Conservation (phyloP, 495 filamentous ascomycete species). For the Mycothermus thermophilus region DNA sequence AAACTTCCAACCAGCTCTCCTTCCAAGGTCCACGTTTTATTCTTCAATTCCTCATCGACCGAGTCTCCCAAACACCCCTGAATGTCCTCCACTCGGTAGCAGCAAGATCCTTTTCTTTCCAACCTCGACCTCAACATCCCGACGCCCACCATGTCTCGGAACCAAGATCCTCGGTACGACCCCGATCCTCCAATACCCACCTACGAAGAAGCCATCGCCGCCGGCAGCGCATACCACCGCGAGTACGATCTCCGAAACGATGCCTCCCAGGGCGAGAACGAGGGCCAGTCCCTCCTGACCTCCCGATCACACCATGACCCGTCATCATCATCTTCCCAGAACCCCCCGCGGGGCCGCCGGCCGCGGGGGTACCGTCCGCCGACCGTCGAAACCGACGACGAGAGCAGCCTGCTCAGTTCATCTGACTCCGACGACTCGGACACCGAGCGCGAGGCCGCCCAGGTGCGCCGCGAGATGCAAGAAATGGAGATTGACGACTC, state of each 20-base stretch:
- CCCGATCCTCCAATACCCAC: conserved; percentile 69
- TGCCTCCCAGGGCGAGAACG: conserved; percentile 19
- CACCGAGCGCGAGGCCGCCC: conserved; percentile 32
- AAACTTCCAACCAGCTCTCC: no score
- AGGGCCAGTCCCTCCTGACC: conserved; percentile 48
- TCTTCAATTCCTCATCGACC: no score
- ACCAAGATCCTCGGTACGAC: conserved; percentile 38
- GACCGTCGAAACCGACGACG: conserved; percentile 53
- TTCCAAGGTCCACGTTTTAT: no score
- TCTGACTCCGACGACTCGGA: conserved; percentile 21
- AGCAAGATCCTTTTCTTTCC: not conserved
- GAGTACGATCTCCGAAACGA: conserved; percentile 6
- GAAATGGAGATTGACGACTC: conserved; percentile 84
- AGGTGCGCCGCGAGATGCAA: conserved; percentile 66
- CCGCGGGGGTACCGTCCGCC: conserved; percentile 53
- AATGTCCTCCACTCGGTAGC: conserved; percentile 14
- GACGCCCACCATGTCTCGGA: conserved; percentile 29
- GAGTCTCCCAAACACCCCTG: no score
- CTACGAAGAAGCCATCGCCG: conserved; percentile 76
- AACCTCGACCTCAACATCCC: conserved; percentile 3
- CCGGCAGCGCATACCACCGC: conserved; percentile 18
- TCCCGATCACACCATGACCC: conserved; percentile 9
- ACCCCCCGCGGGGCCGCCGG: conserved; percentile 20
- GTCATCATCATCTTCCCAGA: conserved; percentile 4
- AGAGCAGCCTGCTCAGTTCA: conserved; percentile 24